phyloP scores from a whole-genome alignment of 257 asterid genomes.

The Capsicum pubescens region DNA sequence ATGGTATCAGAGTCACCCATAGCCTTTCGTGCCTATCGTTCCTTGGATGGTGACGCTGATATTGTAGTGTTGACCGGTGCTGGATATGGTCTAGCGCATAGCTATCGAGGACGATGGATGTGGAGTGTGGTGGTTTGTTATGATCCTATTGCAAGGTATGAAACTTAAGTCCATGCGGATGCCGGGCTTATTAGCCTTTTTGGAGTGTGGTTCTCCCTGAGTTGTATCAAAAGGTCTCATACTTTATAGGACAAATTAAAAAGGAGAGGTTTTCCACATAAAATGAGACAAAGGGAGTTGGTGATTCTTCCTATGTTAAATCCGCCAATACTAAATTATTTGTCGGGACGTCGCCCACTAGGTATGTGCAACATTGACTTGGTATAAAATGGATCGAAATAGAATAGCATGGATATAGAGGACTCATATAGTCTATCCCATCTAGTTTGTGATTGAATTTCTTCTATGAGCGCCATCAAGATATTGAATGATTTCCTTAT shows the following conservation, averaged over 20 bases:
- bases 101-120: too few species aligned
- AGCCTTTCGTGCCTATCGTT: too few species aligned
- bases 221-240: too few species aligned
- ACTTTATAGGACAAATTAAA: background rate
- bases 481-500: background rate
- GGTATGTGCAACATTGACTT: background rate
- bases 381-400: background rate
- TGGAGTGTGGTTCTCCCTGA: too few species aligned
- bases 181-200: too few species aligned
- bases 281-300: background rate
- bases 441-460: conserved; percentile 9
- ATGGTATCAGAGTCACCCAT: too few species aligned
- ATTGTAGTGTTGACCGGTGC: too few species aligned
- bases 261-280: background rate
- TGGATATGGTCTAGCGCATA: too few species aligned
- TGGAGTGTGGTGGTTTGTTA: too few species aligned
- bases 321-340: background rate
- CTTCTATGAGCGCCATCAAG: background rate
- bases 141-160: too few species aligned
- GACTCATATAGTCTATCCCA: background rate
- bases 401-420: background rate
- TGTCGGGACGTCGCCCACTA: background rate
- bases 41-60: too few species aligned
- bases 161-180: too few species aligned
- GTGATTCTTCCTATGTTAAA: background rate